Conservation (phyloP, 352 stramenopile species). For the Pythium aphanidermatum region DNA sequence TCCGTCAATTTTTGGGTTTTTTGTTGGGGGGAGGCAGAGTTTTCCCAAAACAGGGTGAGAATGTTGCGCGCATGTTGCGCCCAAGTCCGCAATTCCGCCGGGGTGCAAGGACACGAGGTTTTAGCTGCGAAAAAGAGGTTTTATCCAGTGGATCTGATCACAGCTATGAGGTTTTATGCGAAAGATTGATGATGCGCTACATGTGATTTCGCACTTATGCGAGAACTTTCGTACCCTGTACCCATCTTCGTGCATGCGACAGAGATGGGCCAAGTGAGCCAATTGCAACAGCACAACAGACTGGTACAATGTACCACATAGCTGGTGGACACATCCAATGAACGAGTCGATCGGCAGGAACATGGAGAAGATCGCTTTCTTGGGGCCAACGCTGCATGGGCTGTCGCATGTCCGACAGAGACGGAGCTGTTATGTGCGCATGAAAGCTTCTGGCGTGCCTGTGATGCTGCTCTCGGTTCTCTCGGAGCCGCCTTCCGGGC, state of each 20-base stretch:
- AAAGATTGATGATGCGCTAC: conserved; percentile 6
- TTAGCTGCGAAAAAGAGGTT: conserved; percentile 2
- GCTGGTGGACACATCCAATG: conserved; percentile 1
- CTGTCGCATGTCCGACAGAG: no score
- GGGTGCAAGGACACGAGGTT: no score
- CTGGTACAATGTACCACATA: conserved; percentile 17
- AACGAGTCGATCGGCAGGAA: not conserved
- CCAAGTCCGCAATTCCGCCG: not conserved
- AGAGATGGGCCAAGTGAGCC: conserved; percentile 7
- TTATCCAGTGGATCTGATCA: not conserved
- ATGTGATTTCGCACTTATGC: conserved; percentile 16
- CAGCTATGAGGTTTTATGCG: conserved; percentile 14
- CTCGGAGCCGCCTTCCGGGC: no score
- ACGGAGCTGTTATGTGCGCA: no score
- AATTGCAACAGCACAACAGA: conserved; percentile 1
- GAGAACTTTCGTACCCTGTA: conserved; percentile 14
- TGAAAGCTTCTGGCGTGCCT: no score
- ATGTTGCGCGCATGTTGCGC: conserved; percentile 4
- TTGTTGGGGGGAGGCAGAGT: no score
- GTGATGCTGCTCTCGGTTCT: no score
- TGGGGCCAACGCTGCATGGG: no score
- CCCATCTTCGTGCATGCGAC: conserved; percentile 18
- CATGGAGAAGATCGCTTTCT: no score
- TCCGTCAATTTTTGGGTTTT: conserved; percentile 3
- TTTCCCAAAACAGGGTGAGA: not conserved